A percentile compares a stretch with the other conserved stretches of the same genome.
Conservation (phyloP, 805 yeast species). For the Pichia scutulata region DNA sequence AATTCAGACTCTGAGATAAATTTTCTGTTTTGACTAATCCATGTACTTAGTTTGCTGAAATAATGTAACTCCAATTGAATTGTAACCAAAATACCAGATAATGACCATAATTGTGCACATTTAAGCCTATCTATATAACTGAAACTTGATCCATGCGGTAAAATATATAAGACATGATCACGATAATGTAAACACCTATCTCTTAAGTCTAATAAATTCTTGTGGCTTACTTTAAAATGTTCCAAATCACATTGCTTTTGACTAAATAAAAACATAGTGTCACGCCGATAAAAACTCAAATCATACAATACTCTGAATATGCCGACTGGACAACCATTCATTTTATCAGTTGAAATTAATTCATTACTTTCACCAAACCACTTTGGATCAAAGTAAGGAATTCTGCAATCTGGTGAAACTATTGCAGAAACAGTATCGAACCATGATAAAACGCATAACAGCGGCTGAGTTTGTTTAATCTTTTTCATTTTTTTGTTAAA, state of each 20-base stretch:
- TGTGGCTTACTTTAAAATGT: background rate
- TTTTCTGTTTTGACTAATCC: conserved; percentile 4
- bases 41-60: background rate
- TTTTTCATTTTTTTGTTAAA: conserved; percentile 35
- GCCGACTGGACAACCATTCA: conserved; percentile 59
- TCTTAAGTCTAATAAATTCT: conserved; percentile 2
- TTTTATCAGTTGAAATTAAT: conserved; percentile 39
- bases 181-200: conserved; percentile 31
- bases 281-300: conserved; percentile 1
- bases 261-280: conserved; percentile 1
- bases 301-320: conserved; percentile 36
- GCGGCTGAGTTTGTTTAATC: conserved; percentile 42
- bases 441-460: conserved; percentile 49
- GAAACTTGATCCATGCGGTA: conserved; percentile 17
- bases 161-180: conserved; percentile 34
- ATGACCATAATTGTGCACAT: conserved; percentile 52
- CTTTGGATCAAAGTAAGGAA: conserved; percentile 43
- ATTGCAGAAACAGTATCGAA: conserved; percentile 51
- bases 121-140: conserved; percentile 36
- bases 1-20: background rate
- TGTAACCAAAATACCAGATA: conserved; percentile 23
- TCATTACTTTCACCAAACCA: conserved; percentile 45
- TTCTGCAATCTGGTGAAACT: conserved; percentile 48
- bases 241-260: background rate
- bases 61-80: conserved; percentile 9